Evolutionary conservation across 352 stramenopile genomes (phyloP).

Genomic region (Phytophthora pseudosyringae): DNA sequence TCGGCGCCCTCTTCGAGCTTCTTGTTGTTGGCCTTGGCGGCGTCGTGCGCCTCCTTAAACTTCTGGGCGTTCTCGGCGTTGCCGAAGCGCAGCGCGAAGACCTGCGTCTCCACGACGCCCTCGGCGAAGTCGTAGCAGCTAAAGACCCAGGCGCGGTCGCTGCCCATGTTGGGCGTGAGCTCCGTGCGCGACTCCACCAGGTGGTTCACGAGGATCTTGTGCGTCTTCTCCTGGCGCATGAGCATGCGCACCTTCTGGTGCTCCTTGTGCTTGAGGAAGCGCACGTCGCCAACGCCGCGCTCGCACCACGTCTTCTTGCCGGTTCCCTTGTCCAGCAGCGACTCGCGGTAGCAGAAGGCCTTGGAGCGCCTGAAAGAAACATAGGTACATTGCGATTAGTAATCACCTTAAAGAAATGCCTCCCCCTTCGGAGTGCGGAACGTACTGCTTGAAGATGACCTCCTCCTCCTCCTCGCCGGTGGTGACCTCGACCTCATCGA

Average conservation of each 20-base stretch:
- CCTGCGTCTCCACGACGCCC: constrained; percentile 91
- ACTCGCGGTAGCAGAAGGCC: constrained; percentile 97
- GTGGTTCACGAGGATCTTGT: constrained; percentile 99
- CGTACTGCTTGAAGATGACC: constrained; percentile 92
- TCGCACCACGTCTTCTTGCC: constrained; percentile 98
- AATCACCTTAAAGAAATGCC: too few species aligned
- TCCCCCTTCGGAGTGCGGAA: background rate
- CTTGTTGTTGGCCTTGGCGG: constrained; percentile 95
- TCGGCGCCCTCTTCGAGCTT: constrained; percentile 93
- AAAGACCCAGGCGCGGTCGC: constrained; percentile 98
- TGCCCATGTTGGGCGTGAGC: constrained; percentile 96
- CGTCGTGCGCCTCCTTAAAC: constrained; percentile 97
- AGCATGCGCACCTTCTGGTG: constrained; percentile 94
- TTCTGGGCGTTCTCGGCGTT: constrained; percentile 96
- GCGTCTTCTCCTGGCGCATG: constrained; percentile 99
- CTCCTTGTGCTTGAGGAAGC: constrained; percentile 98
- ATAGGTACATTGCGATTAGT: background rate
- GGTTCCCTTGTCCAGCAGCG: constrained; percentile 97
- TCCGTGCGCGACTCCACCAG: constrained; percentile 96
- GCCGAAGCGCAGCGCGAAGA: constrained; percentile 94
- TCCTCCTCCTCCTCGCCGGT: constrained; percentile 98
- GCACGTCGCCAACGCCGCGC: constrained; percentile 95
- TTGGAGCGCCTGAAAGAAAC: constrained; percentile 85
- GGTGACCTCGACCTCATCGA: constrained; percentile 96
- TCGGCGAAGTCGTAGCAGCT: constrained; percentile 98